These are phyloP conservation scores for Hamamelis virginiana DNA, from an alignment of 164 flowering plant species.

Conservation along the genomic window DNA sequence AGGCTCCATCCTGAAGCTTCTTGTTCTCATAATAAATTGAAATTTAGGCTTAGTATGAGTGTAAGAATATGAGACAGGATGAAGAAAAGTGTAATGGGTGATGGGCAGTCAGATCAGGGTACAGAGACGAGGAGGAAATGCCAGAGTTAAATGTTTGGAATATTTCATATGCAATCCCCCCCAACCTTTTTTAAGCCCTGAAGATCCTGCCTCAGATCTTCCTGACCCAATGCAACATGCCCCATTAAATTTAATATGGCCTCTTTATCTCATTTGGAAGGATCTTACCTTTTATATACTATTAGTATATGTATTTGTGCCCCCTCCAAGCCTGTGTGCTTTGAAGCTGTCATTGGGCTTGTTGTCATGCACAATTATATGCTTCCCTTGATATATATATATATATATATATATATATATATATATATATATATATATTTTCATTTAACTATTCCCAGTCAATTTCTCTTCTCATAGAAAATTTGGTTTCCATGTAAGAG, in stretches of 20 bases:
- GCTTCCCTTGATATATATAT: conserved; percentile 21
- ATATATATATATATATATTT: conserved; percentile 22
- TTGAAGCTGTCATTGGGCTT: conserved; percentile 41
- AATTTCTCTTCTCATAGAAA: conserved; percentile 19
- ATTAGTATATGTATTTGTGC: conserved; percentile 6
- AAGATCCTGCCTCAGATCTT: conserved; percentile 68
- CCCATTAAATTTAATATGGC: conserved; percentile 21
- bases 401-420: no score
- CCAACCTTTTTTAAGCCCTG: conserved; percentile 29
- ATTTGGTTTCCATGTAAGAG: conserved; percentile 11
- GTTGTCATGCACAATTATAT: conserved; percentile 39
- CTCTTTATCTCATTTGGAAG: conserved; percentile 37
- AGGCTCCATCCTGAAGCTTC: conserved; percentile 22
- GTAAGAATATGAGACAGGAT: conserved; percentile 22
- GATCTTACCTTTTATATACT: conserved; percentile 18
- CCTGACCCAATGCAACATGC: conserved; percentile 57
- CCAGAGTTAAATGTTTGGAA: conserved; percentile 46
- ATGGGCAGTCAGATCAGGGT: conserved; percentile 36
- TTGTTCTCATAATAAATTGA: conserved; percentile 12
- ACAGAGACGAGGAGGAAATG: conserved; percentile 26
- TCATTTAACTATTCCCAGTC: conserved; percentile 16
- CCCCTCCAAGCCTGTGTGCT: conserved; percentile 37
- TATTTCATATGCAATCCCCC: conserved; percentile 42
- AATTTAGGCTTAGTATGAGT: conserved; percentile 6
- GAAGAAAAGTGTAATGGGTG: conserved; percentile 26